Evolutionary conservation across 495 filamentous ascomycete genomes (phyloP), one percentile per base, ranked within the genome.

Genomic region (Melanomma pulvis-pyrius): DNA sequence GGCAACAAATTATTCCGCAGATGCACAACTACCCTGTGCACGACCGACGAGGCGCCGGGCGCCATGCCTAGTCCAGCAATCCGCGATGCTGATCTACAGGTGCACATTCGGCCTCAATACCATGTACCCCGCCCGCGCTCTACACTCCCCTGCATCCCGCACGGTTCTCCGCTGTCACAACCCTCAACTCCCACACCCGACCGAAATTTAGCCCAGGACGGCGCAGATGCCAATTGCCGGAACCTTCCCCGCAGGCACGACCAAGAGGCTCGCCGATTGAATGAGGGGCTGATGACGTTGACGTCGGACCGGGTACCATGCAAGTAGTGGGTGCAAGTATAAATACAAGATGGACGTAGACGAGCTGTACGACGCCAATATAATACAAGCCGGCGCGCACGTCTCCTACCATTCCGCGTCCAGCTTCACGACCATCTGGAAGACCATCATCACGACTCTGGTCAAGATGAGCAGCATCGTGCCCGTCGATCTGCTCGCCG

Each of bases 401-500:
- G 15, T 59, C 11, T 44, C 34, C 32, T 48, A 30, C 39, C 30
- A 47, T 48, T 30, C 36, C 2, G 22, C 24, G 44, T 29, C 3
- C 4, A 7, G 13, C 39, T 6, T 36, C 6, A 13, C 32, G 6
- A 44, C 39, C n/a, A n/a, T 44, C 39, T 61, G 57, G 57, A 61
- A 61, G 50, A 21, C 36, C 21, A 22, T 61, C 32, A 61, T 22
- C 7, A 61, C 41, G 0, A 67, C 56, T 1, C 2, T 60, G 12
- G 57, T 61, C 55, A 57, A 21, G 3, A 75, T 74, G 74, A 64
- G 64, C 36, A 71, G 58, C 51, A 65, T 75, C 12, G 70, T 71
- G 2, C 29, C 66, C 61, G 70, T 75, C n/a, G 68, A 75, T 59
- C 68, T 75, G 48, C 69, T 75, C 22, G 26, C 53, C 3, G 59